Evolutionary conservation across 2,329 filamentous ascomycete species (phyloP), one percentile per base, ranked within the genome.

Genomic region (Septoria petroselini): DNA sequence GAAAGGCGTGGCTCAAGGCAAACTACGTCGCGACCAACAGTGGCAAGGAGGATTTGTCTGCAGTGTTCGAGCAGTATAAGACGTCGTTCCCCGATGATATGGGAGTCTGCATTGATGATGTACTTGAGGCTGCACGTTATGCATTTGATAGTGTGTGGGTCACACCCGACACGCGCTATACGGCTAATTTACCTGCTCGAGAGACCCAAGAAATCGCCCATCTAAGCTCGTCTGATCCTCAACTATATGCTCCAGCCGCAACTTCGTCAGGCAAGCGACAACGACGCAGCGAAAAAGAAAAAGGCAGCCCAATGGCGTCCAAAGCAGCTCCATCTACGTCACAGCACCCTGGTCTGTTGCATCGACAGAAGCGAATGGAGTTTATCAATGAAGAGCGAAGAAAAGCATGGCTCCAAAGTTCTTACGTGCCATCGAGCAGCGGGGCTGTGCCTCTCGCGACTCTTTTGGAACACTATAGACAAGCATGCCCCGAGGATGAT

Each of bases 71-170:
- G 4, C 11, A 7, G n/a, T 46, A 46, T 12, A 21, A 19, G 11
- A 18, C 38, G 23, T 33, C 34, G 11, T 46, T 46, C 7, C 43
- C 43, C 3, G 9, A 46, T n/a, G 43, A 46, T 18, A 46, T 11
- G 17, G 14, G 21, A 17, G 18, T 37, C 14, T 1, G 15, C 14
- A 21, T 23, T 14, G 43, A 46, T 7, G 40, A 39, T 18, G n/a
- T 62, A 45, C 54, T 69, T 3, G 54, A 57, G 7, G 44, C 60
- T 5, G 62, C 62, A 7, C 62, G 63, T 21, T 52, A 63, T 15
- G 40, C 61, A 4, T 63, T 69, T 30, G 45, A 53, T 12, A 64
- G 63, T 5, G 58, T 61, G 29, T 61, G 67, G 41, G 59, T 66
- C 41, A 60, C 65, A 4, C 59, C 61, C 3, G 59, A 63, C 21